Evolutionary conservation across 176 grass and related monocot species (phyloP).

Genomic region (Ampelocalamus luodianensis): DNA sequence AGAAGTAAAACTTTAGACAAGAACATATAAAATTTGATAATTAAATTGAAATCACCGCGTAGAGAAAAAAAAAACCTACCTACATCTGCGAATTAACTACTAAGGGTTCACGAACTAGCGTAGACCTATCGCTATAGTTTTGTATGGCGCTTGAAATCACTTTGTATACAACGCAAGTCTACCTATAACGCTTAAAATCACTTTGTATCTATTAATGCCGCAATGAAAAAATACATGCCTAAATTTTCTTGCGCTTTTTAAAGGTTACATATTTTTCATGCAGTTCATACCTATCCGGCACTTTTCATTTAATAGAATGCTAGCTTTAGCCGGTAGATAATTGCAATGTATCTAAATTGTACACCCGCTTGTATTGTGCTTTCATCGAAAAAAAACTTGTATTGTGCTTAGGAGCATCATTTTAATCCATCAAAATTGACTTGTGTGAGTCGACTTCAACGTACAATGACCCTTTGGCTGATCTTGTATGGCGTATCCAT

Average conservation of each 20-base stretch:
- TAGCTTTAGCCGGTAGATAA: background rate
- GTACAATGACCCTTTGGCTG: background rate
- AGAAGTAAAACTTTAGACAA: background rate
- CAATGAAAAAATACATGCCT: background rate
- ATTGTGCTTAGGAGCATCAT: background rate
- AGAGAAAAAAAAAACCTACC: background rate
- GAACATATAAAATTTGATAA: background rate
- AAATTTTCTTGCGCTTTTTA: background rate
- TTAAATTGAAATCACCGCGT: background rate
- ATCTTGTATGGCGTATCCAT: conserved; percentile 9
- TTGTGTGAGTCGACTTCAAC: conserved; percentile 10
- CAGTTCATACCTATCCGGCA: accelerated
- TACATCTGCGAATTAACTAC: background rate
- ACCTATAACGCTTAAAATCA: background rate
- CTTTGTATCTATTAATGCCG: background rate
- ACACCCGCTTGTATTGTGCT: background rate
- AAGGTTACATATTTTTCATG: background rate
- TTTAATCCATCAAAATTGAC: conserved; percentile 6
- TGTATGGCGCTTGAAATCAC: background rate
- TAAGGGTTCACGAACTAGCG: background rate
- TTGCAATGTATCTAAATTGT: background rate
- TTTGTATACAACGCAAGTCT: background rate
- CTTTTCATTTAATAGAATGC: background rate
- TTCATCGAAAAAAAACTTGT: background rate
- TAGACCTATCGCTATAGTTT: background rate